Evolutionary conservation across 1,139 yeast species (phyloP), one percentile per base, ranked within the genome.

Genomic region (Geotrichum reessii): DNA sequence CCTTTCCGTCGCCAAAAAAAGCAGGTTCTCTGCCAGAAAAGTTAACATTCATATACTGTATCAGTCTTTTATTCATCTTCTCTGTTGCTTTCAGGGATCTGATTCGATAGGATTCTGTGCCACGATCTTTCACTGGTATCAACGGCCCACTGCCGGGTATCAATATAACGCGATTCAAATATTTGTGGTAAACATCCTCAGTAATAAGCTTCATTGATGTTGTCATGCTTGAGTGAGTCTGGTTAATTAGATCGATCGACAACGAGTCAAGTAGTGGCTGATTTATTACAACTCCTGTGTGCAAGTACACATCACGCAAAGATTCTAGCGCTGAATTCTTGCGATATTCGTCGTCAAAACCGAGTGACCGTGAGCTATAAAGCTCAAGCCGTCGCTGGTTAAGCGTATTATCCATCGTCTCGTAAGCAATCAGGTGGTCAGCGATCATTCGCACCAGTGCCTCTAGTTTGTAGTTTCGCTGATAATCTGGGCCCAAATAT

Each of bases 401-500:
- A 11, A 59, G 31, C 8, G 46, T 48, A 7, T 49, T 50, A 52
- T 68, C 69, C 61, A 66, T 64, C 12, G 66, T 60, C 52, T 65
- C 70, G 57, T 67, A 68, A 4, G 67, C 59, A 47, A 63, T 56
- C 53, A 68, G 63, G 50, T 64, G 59, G 47, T 68, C 71, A 2
- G 69, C 69, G 47, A 68, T 53, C 67, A 65, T 67, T 25, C 71
- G 54, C n/a, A 66, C 66, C 2, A 69, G 64, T 0, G 69, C 68
- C 50, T 68, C 71, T 7, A 67, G 53, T 24, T 57, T 58, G 1
- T 66, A 63, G 31, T 65, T 63, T 21, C 69, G 57, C 11, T 63
- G 55, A 14, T 57, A 49, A 9, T 60, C 59, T 2, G 67, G 64
- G 2, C 71, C 71, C 24, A 68, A 24, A 28, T 65, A 31, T 14